Conservation (phyloP, 495 filamentous ascomycete species). For the Pyrenopolyporus hunteri region DNA sequence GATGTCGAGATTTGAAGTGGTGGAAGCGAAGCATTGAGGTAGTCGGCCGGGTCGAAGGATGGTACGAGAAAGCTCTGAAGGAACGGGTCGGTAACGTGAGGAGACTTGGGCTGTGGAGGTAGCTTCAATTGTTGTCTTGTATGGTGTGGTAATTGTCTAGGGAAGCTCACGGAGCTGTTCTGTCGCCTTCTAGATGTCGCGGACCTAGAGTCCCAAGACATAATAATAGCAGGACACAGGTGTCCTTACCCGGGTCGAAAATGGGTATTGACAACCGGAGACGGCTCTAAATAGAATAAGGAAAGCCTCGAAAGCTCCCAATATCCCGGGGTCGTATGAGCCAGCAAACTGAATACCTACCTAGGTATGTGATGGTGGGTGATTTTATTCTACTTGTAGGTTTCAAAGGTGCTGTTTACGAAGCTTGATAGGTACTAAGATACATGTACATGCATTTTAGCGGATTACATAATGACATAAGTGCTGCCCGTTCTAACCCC, state of each 20-base stretch:
- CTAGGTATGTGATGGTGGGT: neutral
- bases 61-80: conserved; percentile 71
- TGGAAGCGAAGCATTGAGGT: conserved; percentile 79
- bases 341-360: too few relatives aligned
- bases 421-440: too few relatives aligned
- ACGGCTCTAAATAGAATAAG: neutral
- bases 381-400: neutral
- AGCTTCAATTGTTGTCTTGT: conserved; percentile 40
- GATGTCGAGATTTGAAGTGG: conserved; percentile 54
- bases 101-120: conserved; percentile 51
- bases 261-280: neutral
- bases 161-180: conserved; percentile 42
- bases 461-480: too few relatives aligned
- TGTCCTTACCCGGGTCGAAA: too few relatives aligned
- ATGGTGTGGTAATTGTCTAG: conserved; percentile 32
- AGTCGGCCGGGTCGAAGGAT: conserved; percentile 79
- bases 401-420: too few relatives aligned
- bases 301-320: too few relatives aligned
- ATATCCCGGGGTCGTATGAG: too few relatives aligned
- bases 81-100: conserved; percentile 65
- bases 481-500: too few relatives aligned
- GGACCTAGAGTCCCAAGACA: conserved; percentile 50
- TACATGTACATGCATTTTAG: too few relatives aligned
- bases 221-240: too few relatives aligned
- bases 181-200: conserved; percentile 43